Percentiles rank a stretch among this genome's conserved stretches.
phyloP scores from a whole-genome alignment of 208 protist species.

The Trypanosoma boissoni region DNA sequence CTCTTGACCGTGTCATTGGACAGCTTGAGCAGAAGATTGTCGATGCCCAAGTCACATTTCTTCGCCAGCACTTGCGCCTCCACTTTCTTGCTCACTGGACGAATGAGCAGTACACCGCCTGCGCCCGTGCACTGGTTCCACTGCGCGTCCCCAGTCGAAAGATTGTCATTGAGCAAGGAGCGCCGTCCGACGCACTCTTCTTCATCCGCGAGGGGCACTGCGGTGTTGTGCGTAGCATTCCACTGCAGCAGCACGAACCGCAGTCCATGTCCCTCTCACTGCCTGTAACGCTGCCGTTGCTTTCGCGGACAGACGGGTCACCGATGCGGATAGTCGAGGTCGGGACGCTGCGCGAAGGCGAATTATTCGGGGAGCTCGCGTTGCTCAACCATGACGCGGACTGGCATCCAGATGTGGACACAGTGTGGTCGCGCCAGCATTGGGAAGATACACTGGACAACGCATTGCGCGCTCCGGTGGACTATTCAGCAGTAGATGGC shows the following conservation, averaged over 20 bases:
- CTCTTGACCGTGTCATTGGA: constrained; percentile 29
- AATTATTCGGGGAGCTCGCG: constrained; percentile 73
- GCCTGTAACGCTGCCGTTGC: neutral
- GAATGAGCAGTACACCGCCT: constrained; percentile 15
- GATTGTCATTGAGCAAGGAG: constrained; percentile 54
- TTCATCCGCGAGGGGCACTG: constrained; percentile 59
- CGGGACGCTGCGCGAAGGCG: constrained; percentile 45
- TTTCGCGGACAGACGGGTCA: neutral
- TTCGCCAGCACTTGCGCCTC: constrained; percentile 30
- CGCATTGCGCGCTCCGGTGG: constrained; percentile 18
- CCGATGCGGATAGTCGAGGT: constrained; percentile 46
- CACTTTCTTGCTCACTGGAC: constrained; percentile 29
- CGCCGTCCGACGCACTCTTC: constrained; percentile 51
- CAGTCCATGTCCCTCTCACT: neutral
- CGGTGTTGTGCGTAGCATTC: constrained; percentile 42
- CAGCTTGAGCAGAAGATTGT: constrained; percentile 33
- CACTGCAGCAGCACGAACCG: constrained; percentile 12
- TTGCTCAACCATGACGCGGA: constrained; percentile 62
- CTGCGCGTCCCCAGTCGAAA: constrained; percentile 44
- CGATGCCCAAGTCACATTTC: constrained; percentile 32
- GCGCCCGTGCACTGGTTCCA: constrained; percentile 41
- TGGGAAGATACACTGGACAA: constrained; percentile 43
- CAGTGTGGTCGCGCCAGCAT: constrained; percentile 50
- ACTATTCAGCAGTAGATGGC: constrained; percentile 16
- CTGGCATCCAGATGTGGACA: constrained; percentile 44